phyloP scores from a whole-genome alignment of 176 grass and related monocot species.

The Triticum urartu region DNA sequence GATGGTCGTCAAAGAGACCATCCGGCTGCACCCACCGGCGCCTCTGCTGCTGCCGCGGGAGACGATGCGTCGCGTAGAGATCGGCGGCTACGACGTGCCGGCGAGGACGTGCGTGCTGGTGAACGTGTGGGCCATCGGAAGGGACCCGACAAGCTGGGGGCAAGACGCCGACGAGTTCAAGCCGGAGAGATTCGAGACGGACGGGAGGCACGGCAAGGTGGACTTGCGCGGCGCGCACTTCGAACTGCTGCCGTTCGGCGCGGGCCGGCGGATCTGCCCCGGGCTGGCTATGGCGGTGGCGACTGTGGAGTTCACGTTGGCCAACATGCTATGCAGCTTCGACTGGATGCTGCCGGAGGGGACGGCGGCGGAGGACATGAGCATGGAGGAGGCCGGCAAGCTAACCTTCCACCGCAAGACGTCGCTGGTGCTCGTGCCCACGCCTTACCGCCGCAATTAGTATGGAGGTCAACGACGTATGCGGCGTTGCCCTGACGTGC shows the following conservation, averaged over 20 bases:
- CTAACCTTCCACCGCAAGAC: neutral
- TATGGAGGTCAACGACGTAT: no score
- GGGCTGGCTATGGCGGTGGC: constrained; percentile 28
- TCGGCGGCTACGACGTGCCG: constrained; percentile 40
- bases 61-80: neutral
- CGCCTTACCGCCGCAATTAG: neutral
- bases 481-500: no score
- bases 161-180: constrained; percentile 29
- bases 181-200: constrained; percentile 34
- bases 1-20: constrained; percentile 38
- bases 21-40: constrained; percentile 33
- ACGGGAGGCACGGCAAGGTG: neutral
- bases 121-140: constrained; percentile 46
- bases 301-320: constrained; percentile 16
- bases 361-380: neutral
- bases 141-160: constrained; percentile 38
- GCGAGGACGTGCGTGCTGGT: constrained; percentile 4
- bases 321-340: constrained; percentile 37
- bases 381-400: constrained; percentile 34
- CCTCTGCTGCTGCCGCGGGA: constrained; percentile 33
- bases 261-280: constrained; percentile 37
- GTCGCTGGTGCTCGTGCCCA: constrained; percentile 23
- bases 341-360: constrained; percentile 39
- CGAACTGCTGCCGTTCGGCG: constrained; percentile 40
- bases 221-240: constrained; percentile 34